Percentiles rank a stretch among this genome's conserved stretches.
Conservation (phyloP, 2,329 filamentous ascomycete genomes). For the Fusarium globosum region DNA sequence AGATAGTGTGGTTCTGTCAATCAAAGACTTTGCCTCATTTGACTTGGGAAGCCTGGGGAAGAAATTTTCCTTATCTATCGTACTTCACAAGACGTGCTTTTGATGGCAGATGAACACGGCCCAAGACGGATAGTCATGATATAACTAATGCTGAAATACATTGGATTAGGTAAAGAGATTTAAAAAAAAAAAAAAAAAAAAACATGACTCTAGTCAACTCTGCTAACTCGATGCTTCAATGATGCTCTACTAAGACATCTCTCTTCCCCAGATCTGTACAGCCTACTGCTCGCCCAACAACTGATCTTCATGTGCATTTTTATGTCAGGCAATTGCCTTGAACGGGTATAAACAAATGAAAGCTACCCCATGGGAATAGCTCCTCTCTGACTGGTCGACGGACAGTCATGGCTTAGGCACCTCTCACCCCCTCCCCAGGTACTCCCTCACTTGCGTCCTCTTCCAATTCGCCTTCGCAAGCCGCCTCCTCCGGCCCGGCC, state of each 20-base stretch:
- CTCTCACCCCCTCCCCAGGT: neutral
- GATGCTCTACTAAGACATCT: constrained; percentile 5
- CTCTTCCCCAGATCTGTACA: neutral
- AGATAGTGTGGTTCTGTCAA: constrained; percentile 7
- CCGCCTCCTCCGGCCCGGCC: constrained; percentile 18
- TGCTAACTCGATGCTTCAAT: neutral
- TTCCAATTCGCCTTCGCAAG: constrained; percentile 19
- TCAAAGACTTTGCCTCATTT: constrained; percentile 21
- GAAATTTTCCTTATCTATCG: constrained; percentile 22
- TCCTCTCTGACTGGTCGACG: constrained; percentile 6
- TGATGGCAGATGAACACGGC: neutral
- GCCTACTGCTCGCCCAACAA: neutral
- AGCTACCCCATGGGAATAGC: constrained; percentile 21
- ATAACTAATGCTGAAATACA: neutral
- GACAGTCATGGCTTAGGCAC: neutral
- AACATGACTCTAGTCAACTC: neutral
- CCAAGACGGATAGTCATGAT: neutral
- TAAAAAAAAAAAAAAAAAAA: neutral
- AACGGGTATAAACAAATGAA: constrained; percentile 34
- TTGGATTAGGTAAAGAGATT: constrained; percentile 5
- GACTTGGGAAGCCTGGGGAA: constrained; percentile 18
- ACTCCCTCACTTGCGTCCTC: constrained; percentile 7
- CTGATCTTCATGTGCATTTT: neutral
- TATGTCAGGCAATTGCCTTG: constrained; percentile 19
- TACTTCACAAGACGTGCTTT: neutral